A percentile compares a stretch with the other conserved stretches of the same genome.
Evolutionary conservation across 1,139 yeast genomes (phyloP).

Genomic region (Suhomyces bokatorum): DNA sequence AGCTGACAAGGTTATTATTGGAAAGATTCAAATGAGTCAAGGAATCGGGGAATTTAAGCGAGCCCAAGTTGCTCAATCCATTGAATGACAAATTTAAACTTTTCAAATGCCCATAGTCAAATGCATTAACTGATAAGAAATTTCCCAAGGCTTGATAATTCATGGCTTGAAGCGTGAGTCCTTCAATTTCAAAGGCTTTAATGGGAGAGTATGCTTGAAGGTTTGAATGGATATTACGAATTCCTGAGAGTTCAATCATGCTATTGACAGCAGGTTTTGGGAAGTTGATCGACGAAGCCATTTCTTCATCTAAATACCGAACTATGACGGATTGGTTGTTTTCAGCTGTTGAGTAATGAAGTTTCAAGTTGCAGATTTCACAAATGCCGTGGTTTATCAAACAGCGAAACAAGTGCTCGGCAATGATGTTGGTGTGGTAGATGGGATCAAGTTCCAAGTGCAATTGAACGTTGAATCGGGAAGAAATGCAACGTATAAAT

Average conservation of each 20-base stretch:
- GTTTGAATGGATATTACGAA: background rate
- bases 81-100: constrained; percentile 27
- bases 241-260: background rate
- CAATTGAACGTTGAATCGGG: constrained; percentile 16
- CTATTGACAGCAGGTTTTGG: background rate
- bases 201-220: background rate
- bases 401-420: constrained; percentile 11
- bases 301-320: background rate
- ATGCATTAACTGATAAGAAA: constrained; percentile 3
- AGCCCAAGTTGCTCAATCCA: constrained; percentile 18
- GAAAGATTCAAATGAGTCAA: constrained; percentile 23
- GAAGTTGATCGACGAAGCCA: background rate
- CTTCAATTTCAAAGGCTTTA: constrained; percentile 1
- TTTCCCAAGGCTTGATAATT: background rate
- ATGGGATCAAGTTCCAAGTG: constrained; percentile 12
- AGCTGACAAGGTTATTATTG: constrained; percentile 22
- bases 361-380: constrained; percentile 2
- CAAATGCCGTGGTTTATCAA: constrained; percentile 6
- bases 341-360: constrained; percentile 1
- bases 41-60: constrained; percentile 11
- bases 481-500: constrained; percentile 13
- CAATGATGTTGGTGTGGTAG: constrained; percentile 8
- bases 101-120: constrained; percentile 1
- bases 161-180: constrained; percentile 6
- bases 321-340: background rate